These are phyloP conservation scores for Glomus cerebriforme DNA, from an alignment of 192 early-diverging fungal genomes.

Conservation along the genomic window DNA sequence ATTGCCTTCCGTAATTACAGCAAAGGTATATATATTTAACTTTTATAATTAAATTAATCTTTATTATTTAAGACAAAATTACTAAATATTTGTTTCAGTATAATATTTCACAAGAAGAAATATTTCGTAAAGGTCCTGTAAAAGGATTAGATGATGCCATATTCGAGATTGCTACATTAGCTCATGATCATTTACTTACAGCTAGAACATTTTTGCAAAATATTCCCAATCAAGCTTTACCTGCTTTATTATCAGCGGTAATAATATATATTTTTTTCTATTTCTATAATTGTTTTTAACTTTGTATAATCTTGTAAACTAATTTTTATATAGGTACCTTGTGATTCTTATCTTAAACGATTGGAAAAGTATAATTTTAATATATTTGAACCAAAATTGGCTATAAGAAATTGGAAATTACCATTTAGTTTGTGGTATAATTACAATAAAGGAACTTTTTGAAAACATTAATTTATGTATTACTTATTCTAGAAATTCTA, in stretches of 20 bases:
- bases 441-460: constrained; percentile 1
- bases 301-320: constrained; percentile 4
- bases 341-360: constrained; percentile 70
- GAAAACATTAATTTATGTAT: neutral
- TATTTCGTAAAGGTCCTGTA: constrained; percentile 62
- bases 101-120: constrained; percentile 70
- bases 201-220: constrained; percentile 63
- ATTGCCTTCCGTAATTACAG: constrained; percentile 75
- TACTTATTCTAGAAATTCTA: too few relatives aligned
- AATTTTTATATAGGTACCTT: constrained; percentile 53
- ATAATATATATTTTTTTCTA: constrained; percentile 19
- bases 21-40: constrained; percentile 59
- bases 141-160: constrained; percentile 74
- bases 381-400: constrained; percentile 66
- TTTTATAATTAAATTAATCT: neutral
- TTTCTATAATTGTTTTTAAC: neutral
- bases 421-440: constrained; percentile 23
- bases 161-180: constrained; percentile 84
- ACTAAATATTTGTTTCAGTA: constrained; percentile 53
- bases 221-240: constrained; percentile 63
- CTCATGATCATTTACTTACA: constrained; percentile 74
- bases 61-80: neutral
- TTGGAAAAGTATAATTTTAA: constrained; percentile 84
- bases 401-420: constrained; percentile 26
- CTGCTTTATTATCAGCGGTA: constrained; percentile 74